phyloP scores from a whole-genome alignment of 768 basidiomycete species.

The Psilocybe cubensis region DNA sequence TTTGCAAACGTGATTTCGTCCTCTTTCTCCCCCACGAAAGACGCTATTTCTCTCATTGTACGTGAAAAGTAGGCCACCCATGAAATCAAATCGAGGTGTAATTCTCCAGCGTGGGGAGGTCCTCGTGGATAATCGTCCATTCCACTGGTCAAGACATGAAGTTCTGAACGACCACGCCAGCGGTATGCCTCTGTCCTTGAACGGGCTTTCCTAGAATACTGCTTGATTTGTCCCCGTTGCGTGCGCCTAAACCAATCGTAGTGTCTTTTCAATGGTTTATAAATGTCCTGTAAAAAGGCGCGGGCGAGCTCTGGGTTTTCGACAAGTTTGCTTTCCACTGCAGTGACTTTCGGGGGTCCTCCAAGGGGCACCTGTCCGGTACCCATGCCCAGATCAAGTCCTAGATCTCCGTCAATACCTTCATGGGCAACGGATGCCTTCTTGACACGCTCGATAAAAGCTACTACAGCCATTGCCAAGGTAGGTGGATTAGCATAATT shows the following conservation, averaged over 20 bases:
- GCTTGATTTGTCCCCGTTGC: slow-evolving; percentile 92
- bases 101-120: slow-evolving; percentile 85
- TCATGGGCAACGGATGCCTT: slow-evolving; percentile 37
- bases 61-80: slow-evolving; percentile 97
- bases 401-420: slow-evolving; percentile 64
- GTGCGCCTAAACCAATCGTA: slow-evolving; percentile 97
- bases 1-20: slow-evolving; percentile 77
- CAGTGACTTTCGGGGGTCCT: slow-evolving; percentile 10
- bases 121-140: slow-evolving; percentile 98
- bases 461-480: slow-evolving; percentile 89
- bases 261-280: slow-evolving; percentile 83
- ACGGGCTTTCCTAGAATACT: slow-evolving; percentile 82
- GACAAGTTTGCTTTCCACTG: slow-evolving; percentile 47
- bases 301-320: slow-evolving; percentile 64
- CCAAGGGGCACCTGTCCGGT: slow-evolving; percentile 59
- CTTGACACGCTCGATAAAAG: slow-evolving; percentile 80
- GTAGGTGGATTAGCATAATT: slow-evolving; percentile 96
- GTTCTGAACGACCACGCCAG: slow-evolving; percentile 88
- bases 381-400: slow-evolving; percentile 61
- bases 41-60: slow-evolving; percentile 91
- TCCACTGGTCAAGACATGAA: slow-evolving; percentile 90
- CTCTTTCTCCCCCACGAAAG: slow-evolving; percentile 84
- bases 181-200: slow-evolving; percentile 91
- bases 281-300: slow-evolving; percentile 78
- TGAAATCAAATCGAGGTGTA: slow-evolving; percentile 91